Evolutionary conservation across 164 flowering plant genomes (phyloP), one percentile per base, ranked within the genome.

Genomic region (Liriodendron chinense): DNA sequence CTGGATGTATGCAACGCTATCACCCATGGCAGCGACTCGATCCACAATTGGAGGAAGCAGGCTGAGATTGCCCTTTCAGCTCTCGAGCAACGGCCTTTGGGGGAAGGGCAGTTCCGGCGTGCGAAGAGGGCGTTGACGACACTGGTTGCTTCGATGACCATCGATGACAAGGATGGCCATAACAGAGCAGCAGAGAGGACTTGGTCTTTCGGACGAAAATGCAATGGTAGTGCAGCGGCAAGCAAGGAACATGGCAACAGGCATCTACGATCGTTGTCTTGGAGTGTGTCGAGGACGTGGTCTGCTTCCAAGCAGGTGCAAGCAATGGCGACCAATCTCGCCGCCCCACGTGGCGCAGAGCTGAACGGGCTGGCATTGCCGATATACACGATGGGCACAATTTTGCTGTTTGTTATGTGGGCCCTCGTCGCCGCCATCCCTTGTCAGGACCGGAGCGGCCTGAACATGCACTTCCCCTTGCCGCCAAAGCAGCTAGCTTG

Each of bases 281-380:
- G 88, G 87, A 65, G 77, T 24, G 88, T 91, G 43, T 82, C 91
- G 7, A 86, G 77, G 76, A 82, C 79, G 2, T 91, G 96, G 96
- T 93, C 96, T 0, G 93, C 98, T 0, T 84, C 94, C 12, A 93
- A 87, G 82, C 98, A 93, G 77, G 81, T 92, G 53, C 97, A 92
- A 24, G 84, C 90, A 2, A 94, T 94, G 94, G 76, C 87, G 1
- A 43, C 53, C n/a, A 90, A 88, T 71, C 85, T 91, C 14, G 83
- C 74, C 13, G 77, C 85, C 64, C 98, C 97, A 0, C 88, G 91
- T 1, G 91, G 91, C 16, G 85, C 74, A 4, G 98, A 94, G 61
- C 7, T 85, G 7, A 79, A 79, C 0, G 88, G 91, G 1, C 47
- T 87, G 78, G 89, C 88, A 1, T 25, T 69, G 71, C 84, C 92